Percentiles rank a stretch among this genome's conserved stretches.
Evolutionary conservation across 2,329 filamentous ascomycete genomes (phyloP).

Genomic region (Bipolaris gigantea): DNA sequence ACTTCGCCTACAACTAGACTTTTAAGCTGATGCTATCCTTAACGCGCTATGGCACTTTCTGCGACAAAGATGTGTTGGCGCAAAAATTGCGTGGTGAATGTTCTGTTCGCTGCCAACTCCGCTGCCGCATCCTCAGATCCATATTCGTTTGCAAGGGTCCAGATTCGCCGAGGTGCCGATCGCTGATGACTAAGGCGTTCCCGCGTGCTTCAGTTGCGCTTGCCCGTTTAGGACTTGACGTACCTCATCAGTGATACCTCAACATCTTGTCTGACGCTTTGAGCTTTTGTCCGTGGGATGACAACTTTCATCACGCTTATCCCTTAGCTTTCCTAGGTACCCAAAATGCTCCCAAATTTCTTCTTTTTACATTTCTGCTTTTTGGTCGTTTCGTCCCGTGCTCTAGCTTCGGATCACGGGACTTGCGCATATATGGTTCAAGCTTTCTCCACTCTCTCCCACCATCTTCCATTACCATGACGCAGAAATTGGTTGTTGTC

Average conservation of each 20-base stretch:
- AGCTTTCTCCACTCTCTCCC: background rate
- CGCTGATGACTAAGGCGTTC: slow-evolving; percentile 24
- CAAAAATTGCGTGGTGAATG: slow-evolving; percentile 18
- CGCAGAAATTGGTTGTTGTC: slow-evolving; percentile 77
- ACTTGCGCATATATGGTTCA: background rate
- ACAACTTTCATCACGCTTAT: slow-evolving; percentile 1
- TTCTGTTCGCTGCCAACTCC: background rate
- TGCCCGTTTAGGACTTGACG: slow-evolving; percentile 21
- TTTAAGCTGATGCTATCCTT: background rate
- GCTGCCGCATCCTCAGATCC: slow-evolving; percentile 18
- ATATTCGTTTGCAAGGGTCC: slow-evolving; percentile 20
- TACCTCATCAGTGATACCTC: slow-evolving; percentile 19
- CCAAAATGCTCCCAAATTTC: background rate
- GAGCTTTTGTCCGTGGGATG: slow-evolving; percentile 5
- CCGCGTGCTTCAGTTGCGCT: slow-evolving; percentile 11
- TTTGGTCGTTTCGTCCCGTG: background rate
- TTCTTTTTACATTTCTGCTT: background rate
- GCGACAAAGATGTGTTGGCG: slow-evolving; percentile 18
- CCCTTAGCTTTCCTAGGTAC: background rate
- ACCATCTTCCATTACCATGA: slow-evolving; percentile 21
- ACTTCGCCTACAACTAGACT: background rate
- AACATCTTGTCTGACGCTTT: slow-evolving; percentile 10
- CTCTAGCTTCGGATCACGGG: background rate
- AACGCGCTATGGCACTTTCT: background rate
- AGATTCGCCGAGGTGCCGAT: slow-evolving; percentile 19